Base-by-base conservation (phyloP, 2,329 filamentous ascomycete species). In the Metarhizium rileyi region DNA sequence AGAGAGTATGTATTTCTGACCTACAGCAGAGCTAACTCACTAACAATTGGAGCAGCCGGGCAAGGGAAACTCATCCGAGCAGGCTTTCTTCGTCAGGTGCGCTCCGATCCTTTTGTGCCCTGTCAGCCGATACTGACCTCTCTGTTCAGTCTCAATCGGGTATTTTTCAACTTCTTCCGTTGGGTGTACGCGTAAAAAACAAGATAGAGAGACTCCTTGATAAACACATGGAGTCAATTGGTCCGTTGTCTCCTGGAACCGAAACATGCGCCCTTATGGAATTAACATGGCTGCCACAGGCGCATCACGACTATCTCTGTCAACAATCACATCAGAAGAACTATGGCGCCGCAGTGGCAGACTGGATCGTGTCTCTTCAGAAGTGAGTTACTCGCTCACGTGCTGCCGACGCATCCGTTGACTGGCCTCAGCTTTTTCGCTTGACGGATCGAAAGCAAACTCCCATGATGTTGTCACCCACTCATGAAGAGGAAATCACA, bases 401-500 rank as follows among this genome's bases (percentile, higher is more conserved):
- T 43, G 20, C 6, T n/a, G n/a, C n/a, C 14, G 22, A 23, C 25
- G n/a, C 50, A 49, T 40, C 42, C 25, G n/a, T 60, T 67, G 42
- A 67, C 48, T 41, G 27, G 43, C 5, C n/a, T 10, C 59, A 93
- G 83, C 76, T 96, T 20, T 91, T 96, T 57, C 81, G 79, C 40
- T 79, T 97, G 44, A 69, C 76, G 42, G 93, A 97, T 66, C 81
- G 93, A 50, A 93, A 86, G 65, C 79, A 86, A 6, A 72, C 77
- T 1, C 74, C 78, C 4, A 87, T 87, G 53, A 75, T 98, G 27
- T 77, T 98, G 4, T 85, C 90, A 1, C 93, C 93, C 1, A 98
- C 93, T 0, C 93, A 98, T 54, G 93, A 98, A 62, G 93, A 98
- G 65, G 93, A 98, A 63, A 93, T 98, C 57, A 98, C 93, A 0